These are phyloP conservation scores for Blastobotrys indianensis DNA, from an alignment of 1,139 yeast genomes.

Conservation along the genomic window DNA sequence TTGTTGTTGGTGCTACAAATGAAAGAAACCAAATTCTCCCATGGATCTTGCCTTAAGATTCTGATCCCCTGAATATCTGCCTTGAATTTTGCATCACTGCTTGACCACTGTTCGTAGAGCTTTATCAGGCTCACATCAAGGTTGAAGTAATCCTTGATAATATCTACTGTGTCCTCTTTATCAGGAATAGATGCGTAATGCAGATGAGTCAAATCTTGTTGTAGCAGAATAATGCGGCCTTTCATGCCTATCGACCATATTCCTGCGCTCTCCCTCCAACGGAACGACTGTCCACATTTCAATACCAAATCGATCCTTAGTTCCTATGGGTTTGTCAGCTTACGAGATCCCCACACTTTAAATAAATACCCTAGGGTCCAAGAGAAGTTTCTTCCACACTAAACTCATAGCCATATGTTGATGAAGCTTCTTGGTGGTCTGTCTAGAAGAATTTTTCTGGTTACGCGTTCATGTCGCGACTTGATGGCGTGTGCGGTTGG, in stretches of 20 bases:
- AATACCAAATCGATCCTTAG: slow-evolving; percentile 61
- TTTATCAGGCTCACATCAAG: slow-evolving; percentile 48
- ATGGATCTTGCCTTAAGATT: slow-evolving; percentile 86
- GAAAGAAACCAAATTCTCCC: slow-evolving; percentile 88
- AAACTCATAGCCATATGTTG: too few relatives aligned
- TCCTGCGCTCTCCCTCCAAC: slow-evolving; percentile 33
- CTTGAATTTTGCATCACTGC: slow-evolving; percentile 46
- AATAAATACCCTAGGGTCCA: slow-evolving; percentile 16
- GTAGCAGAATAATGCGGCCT: slow-evolving; percentile 33
- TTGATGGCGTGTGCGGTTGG: too few relatives aligned
- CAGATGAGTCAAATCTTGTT: slow-evolving; percentile 31
- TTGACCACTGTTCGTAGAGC: slow-evolving; percentile 59
- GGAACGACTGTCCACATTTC: slow-evolving; percentile 70
- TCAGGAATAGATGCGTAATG: slow-evolving; percentile 29
- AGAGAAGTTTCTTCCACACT: slow-evolving; percentile 26
- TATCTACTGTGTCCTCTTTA: slow-evolving; percentile 25
- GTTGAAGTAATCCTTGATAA: slow-evolving; percentile 66
- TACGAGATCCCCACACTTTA: neutral
- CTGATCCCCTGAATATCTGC: slow-evolving; percentile 62
- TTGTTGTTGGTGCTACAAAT: slow-evolving; percentile 96
- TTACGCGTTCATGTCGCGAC: too few relatives aligned
- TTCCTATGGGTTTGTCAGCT: slow-evolving; percentile 35
- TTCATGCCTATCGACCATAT: slow-evolving; percentile 34
- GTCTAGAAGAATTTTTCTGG: too few relatives aligned
- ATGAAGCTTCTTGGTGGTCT: too few relatives aligned